These are phyloP conservation scores for Ambrosiella beaveri DNA, from an alignment of 2,329 filamentous ascomycete genomes.

Conservation along the genomic window DNA sequence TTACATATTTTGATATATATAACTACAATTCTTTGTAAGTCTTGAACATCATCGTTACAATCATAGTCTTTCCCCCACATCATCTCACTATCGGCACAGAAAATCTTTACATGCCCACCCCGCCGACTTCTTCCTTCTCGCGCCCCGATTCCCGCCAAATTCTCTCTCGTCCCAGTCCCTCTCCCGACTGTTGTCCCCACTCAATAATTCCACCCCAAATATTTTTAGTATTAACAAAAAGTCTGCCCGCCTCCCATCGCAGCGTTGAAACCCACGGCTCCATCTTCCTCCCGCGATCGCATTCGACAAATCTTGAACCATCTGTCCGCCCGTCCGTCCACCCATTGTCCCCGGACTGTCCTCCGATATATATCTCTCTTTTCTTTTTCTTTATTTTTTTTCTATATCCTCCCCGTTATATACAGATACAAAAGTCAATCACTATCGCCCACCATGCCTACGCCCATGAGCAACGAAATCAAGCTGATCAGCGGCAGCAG, in stretches of 20 bases:
- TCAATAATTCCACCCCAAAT: too few species aligned
- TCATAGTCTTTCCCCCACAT: not conserved
- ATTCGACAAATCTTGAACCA: too few species aligned
- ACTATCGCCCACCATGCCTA: conserved; percentile 11
- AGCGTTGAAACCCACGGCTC: too few species aligned
- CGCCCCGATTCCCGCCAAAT: not conserved
- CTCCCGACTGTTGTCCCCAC: too few species aligned
- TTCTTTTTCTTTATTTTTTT: not conserved
- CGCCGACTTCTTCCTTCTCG: not conserved
- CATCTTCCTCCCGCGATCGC: not conserved
- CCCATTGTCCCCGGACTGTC: too few species aligned
- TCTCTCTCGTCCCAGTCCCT: too few species aligned
- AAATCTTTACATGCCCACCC: not conserved
- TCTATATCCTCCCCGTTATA: not conserved
- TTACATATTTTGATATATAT: too few species aligned
- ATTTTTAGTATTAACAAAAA: too few species aligned
- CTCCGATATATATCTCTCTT: not conserved
- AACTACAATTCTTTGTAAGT: too few species aligned
- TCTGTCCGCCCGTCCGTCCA: too few species aligned
- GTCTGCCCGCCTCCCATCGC: too few species aligned
- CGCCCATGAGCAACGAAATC: conserved; percentile 33
- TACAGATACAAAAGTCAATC: not conserved
- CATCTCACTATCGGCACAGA: not conserved
- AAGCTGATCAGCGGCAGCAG: conserved; percentile 34
- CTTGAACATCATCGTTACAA: too few species aligned